A percentile compares a stretch with the other conserved stretches of the same genome.
These are phyloP conservation scores for Pseudocercospora vitis DNA, from an alignment of 2,329 filamentous ascomycete species.

Conservation along the genomic window DNA sequence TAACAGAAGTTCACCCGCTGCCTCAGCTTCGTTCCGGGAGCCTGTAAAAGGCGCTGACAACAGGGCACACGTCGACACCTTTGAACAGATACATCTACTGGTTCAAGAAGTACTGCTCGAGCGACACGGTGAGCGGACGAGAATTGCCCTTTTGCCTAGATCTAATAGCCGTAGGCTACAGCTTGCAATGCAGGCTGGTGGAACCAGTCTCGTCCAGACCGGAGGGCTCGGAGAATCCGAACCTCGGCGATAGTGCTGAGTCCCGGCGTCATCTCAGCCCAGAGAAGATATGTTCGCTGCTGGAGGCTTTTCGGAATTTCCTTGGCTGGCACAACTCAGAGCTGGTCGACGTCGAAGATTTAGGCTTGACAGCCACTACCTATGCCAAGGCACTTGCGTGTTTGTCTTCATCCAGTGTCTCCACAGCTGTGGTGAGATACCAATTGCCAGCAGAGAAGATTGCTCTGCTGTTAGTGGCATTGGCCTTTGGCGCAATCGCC, in stretches of 20 bases:
- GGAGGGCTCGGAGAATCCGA: background rate
- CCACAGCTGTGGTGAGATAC: background rate
- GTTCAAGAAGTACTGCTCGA: conserved; percentile 3
- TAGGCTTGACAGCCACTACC: background rate
- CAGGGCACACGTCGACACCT: background rate
- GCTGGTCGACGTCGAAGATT: background rate
- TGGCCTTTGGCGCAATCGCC: background rate
- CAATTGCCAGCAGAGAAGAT: background rate
- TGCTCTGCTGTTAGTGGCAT: conserved; percentile 2
- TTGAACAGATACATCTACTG: background rate
- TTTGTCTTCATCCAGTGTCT: background rate
- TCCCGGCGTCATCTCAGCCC: background rate
- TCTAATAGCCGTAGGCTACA: background rate
- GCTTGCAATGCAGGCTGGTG: background rate
- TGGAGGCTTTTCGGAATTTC: conserved; percentile 2
- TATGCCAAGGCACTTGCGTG: background rate
- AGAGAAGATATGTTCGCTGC: background rate
- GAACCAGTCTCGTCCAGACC: conserved; percentile 8
- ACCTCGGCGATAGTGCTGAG: background rate
- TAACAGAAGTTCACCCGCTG: no score
- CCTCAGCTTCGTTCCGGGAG: background rate
- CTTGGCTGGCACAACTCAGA: conserved; percentile 6
- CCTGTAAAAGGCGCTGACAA: background rate
- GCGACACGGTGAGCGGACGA: background rate
- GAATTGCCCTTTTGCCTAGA: background rate